Conservation (phyloP, 1,284 basidiomycete genomes). For the Pulveroboletus ridleyi region DNA sequence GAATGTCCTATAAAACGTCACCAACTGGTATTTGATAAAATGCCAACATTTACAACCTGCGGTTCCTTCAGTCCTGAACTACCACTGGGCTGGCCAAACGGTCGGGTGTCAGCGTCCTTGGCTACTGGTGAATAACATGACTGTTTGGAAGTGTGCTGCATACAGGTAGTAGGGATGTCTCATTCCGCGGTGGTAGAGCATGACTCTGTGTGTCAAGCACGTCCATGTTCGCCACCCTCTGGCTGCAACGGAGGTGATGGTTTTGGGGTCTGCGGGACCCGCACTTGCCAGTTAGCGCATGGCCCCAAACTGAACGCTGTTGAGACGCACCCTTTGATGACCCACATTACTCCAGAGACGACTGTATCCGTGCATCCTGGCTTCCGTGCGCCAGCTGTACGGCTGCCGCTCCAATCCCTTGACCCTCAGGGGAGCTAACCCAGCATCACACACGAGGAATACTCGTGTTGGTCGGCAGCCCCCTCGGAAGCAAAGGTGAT, state of each 20-base stretch:
- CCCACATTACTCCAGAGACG: not conserved
- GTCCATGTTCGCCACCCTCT: constrained; percentile 14
- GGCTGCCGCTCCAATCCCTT: constrained; percentile 4
- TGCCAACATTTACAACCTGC: constrained; percentile 10
- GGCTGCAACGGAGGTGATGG: not conserved
- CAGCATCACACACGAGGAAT: constrained; percentile 24
- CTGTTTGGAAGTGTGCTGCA: not conserved
- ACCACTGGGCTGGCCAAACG: constrained; percentile 4
- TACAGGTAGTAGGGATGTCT: constrained; percentile 16
- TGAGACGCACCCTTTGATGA: not conserved
- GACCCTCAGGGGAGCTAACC: constrained; percentile 6
- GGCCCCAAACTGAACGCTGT: no score
- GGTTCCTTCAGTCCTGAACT: constrained; percentile 6
- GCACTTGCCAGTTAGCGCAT: not conserved
- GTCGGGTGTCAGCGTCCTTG: constrained; percentile 17
- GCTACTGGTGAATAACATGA: constrained; percentile 17
- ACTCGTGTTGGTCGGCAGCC: constrained; percentile 26
- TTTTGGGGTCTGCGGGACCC: not conserved
- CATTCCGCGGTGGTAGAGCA: constrained; percentile 4
- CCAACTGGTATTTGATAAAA: not conserved
- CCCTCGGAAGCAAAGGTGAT: not conserved
- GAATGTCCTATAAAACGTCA: constrained; percentile 24
- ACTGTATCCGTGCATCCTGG: not conserved
- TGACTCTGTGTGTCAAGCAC: not conserved
- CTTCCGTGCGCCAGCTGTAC: not conserved